Percentiles rank a stretch among this genome's conserved stretches.
phyloP scores from a whole-genome alignment of 1,284 basidiomycete genomes.

The Exsudoporus floridanus region DNA sequence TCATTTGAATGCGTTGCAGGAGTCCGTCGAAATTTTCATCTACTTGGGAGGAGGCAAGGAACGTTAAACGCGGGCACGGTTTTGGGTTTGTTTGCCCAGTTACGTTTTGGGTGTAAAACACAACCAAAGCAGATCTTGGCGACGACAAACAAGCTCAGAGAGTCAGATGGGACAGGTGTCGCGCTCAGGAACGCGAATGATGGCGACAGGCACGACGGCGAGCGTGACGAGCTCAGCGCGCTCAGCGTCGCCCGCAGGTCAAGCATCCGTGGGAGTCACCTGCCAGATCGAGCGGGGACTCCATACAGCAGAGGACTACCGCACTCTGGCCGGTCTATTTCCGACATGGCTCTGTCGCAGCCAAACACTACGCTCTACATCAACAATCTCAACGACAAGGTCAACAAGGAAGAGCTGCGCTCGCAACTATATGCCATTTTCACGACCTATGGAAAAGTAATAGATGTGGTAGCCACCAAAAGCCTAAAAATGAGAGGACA shows the following conservation, averaged over 20 bases:
- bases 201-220: constrained; percentile 6
- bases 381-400: constrained; percentile 91
- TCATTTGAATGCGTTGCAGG: constrained; percentile 35
- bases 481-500: constrained; percentile 87
- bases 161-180: neutral
- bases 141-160: constrained; percentile 9
- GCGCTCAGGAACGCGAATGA: constrained; percentile 4
- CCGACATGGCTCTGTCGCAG: constrained; percentile 51
- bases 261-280: constrained; percentile 38
- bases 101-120: constrained; percentile 32
- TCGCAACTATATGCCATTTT: constrained; percentile 88
- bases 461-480: constrained; percentile 95
- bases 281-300: constrained; percentile 18
- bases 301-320: neutral
- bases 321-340: neutral
- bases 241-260: too few relatives aligned
- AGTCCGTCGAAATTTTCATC: constrained; percentile 36
- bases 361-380: constrained; percentile 92
- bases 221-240: neutral
- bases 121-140: constrained; percentile 19
- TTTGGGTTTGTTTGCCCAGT: constrained; percentile 36
- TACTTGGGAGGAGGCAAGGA: constrained; percentile 15
- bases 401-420: constrained; percentile 91
- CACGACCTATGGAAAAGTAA: constrained; percentile 87
- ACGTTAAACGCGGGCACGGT: constrained; percentile 15